Evolutionary conservation across 306 rosid species (phyloP), one percentile per base, ranked within the genome.

Genomic region (Pachyrhizus erosus): DNA sequence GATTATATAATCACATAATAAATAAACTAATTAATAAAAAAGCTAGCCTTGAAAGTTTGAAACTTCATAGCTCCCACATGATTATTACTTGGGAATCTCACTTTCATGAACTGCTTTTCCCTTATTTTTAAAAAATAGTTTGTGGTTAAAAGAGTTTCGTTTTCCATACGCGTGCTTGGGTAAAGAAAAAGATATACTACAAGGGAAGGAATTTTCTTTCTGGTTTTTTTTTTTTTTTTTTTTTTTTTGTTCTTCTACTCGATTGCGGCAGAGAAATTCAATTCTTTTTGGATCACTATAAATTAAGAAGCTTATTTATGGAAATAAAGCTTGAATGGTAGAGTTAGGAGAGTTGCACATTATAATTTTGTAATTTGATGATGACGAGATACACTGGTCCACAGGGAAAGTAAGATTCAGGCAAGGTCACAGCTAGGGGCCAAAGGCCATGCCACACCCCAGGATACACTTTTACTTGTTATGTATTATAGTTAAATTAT

Each of bases 21-120:
- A 66, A 49, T 46, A 58, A 66, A 73, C 37, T 73, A 57, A 66
- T 55, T 39, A 68, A 1, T 20, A 39, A 37, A 24, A 69, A 81
- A 39, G 68, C 37, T 17, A 79, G 4, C 49, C 83, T 75, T 74
- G 88, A 73, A 80, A 77, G 80, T 84, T 84, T 77, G 87, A 84
- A 80, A 86, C 76, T 66, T 57, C 75, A 27, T 75, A 70, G 74
- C 75, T 74, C 82, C 87, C 93, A 85, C 92, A 85, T 88, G 96
- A 79, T 84, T 75, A 46, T 73, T 75, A 71, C 87, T 85, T 52
- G 86, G 89, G 90, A 87, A 87, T 87, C 91, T 83, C 70, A 68
- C 84, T 86, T 73, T 71, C 40, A 80, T 73, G 68, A 82, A 78
- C 1, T 31, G 67, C 75, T 88, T 70, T 83, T 33, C 34, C 43